A percentile compares a stretch with the other conserved stretches of the same genome.
Conservation (phyloP, 805 yeast genomes). For the Saturnispora halmiae region DNA sequence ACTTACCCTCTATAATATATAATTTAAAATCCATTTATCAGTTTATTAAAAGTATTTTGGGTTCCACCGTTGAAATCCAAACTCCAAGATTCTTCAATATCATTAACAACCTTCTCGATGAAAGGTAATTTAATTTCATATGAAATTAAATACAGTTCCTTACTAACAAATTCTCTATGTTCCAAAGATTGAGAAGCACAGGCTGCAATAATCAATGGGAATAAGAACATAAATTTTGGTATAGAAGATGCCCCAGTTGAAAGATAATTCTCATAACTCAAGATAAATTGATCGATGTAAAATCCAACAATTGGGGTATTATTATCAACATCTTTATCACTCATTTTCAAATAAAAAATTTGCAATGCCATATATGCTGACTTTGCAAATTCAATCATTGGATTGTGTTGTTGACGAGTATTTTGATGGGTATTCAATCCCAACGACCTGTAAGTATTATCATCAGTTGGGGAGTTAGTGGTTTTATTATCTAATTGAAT, state of each 20-base stretch:
- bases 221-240: slow-evolving; percentile 11
- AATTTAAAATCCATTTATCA: slow-evolving; percentile 9
- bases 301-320: slow-evolving; percentile 21
- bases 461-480: not conserved
- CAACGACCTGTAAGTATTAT: not conserved
- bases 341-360: slow-evolving; percentile 21
- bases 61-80: slow-evolving; percentile 15
- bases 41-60: slow-evolving; percentile 7
- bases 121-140: slow-evolving; percentile 11
- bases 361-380: slow-evolving; percentile 22
- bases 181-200: slow-evolving; percentile 20
- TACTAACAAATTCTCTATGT: slow-evolving; percentile 23
- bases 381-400: slow-evolving; percentile 17
- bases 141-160: slow-evolving; percentile 20
- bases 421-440: not conserved
- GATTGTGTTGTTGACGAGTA: not conserved
- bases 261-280: slow-evolving; percentile 11
- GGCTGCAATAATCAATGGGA: slow-evolving; percentile 25
- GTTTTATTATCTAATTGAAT: slow-evolving; percentile 18
- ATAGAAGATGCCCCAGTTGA: not conserved
- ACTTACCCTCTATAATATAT: not conserved
- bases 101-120: slow-evolving; percentile 15
- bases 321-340: slow-evolving; percentile 15
- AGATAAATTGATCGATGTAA: slow-evolving; percentile 22
- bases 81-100: slow-evolving; percentile 26